Evolutionary conservation across 2,329 filamentous ascomycete species (phyloP).

Genomic region (Aspergillus sp.): DNA sequence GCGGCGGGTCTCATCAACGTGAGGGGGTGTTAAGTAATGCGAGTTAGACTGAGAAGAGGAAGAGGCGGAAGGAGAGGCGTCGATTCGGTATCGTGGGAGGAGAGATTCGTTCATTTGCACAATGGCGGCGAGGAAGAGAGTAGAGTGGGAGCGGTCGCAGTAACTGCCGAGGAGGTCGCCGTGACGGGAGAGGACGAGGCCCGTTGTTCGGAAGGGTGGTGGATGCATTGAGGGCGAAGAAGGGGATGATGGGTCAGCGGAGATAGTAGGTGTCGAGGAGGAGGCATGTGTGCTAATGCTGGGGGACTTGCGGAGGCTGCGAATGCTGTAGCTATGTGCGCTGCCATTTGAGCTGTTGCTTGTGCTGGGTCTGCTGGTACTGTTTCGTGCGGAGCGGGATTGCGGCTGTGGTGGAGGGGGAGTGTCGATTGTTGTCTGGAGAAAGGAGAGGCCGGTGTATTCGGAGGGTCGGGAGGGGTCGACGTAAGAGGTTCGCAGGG

Average conservation of each 20-base stretch:
- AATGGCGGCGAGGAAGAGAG: slow-evolving; percentile 43
- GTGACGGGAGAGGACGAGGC: slow-evolving; percentile 39
- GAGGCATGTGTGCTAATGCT: not conserved
- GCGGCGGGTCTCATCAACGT: slow-evolving; percentile 30
- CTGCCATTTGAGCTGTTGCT: slow-evolving; percentile 4
- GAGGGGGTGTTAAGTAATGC: not conserved
- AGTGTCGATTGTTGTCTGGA: slow-evolving; percentile 39
- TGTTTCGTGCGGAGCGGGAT: slow-evolving; percentile 33
- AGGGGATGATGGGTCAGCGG: slow-evolving; percentile 13
- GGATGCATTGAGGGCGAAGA: not conserved
- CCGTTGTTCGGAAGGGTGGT: slow-evolving; percentile 30
- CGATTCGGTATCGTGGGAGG: slow-evolving; percentile 29
- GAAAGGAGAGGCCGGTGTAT: slow-evolving; percentile 47
- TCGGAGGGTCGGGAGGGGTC: slow-evolving; percentile 39
- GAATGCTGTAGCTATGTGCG: slow-evolving; percentile 1
- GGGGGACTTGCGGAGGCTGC: not conserved
- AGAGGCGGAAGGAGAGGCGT: slow-evolving; percentile 1
- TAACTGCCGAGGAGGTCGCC: slow-evolving; percentile 44
- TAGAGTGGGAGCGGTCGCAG: slow-evolving; percentile 34
- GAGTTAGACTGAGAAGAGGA: not conserved
- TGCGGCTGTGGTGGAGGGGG: slow-evolving; percentile 44
- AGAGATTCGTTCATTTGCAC: slow-evolving; percentile 38
- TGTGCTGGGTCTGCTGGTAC: not conserved
- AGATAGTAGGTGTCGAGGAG: not conserved
- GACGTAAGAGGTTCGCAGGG: slow-evolving; percentile 39